Conservation (phyloP, 306 rosid species). For the Sesbania bispinosa region DNA sequence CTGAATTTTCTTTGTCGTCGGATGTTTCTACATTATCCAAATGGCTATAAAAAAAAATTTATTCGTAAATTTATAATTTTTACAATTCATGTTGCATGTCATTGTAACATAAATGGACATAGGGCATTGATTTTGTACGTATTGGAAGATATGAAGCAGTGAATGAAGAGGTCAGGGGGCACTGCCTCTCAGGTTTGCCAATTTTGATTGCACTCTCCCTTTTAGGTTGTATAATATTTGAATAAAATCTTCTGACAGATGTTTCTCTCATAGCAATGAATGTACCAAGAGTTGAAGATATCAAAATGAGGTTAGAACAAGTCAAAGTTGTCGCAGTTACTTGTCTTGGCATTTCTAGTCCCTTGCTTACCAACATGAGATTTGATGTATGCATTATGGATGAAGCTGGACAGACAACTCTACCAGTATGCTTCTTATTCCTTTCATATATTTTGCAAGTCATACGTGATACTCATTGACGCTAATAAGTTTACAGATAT, state of each 20-base stretch:
- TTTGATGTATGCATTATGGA: conserved; percentile 98
- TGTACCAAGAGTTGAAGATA: conserved; percentile 58
- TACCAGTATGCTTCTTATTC: conserved; percentile 63
- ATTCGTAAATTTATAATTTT: not conserved
- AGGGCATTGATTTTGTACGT: conserved; percentile 85
- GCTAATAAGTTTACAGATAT: no score
- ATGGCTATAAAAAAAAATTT: not conserved
- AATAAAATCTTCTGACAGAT: conserved; percentile 22
- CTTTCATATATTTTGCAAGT: conserved; percentile 10
- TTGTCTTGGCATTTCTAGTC: conserved; percentile 79
- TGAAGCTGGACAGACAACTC: conserved; percentile 97
- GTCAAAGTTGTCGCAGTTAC: conserved; percentile 95
- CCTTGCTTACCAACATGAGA: conserved; percentile 70
- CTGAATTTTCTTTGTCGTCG: conserved; percentile 1
- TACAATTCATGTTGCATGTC: not conserved
- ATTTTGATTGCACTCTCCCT: not conserved
- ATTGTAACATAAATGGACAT: conserved; percentile 33
- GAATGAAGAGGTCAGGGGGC: conserved; percentile 71
- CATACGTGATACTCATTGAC: not conserved
- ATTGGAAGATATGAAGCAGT: conserved; percentile 82
- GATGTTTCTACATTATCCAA: not conserved
- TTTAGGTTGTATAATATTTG: conserved; percentile 17
- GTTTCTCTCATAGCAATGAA: conserved; percentile 45
- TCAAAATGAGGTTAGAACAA: conserved; percentile 65
- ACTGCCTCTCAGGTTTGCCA: conserved; percentile 80